Conservation (phyloP, 768 basidiomycete species). For the Boletellus emodensis region DNA sequence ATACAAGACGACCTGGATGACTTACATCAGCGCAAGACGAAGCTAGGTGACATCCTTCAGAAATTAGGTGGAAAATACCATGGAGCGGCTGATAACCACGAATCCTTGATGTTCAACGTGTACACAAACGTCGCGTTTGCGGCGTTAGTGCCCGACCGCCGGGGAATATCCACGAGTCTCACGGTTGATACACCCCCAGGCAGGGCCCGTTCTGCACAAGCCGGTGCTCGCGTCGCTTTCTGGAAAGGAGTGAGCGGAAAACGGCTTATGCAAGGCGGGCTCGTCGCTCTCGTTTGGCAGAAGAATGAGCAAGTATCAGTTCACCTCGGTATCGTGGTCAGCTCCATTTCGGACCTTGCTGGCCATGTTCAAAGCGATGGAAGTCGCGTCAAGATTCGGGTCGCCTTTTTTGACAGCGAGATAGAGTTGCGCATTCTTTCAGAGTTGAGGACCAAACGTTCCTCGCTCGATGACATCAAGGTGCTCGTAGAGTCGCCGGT, state of each 20-base stretch:
- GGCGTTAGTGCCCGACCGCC: constrained; percentile 45
- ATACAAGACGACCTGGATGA: constrained; percentile 43
- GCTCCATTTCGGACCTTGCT: constrained; percentile 40
- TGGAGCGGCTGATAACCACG: constrained; percentile 36
- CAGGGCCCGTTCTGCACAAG: constrained; percentile 40
- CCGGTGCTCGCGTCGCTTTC: constrained; percentile 42
- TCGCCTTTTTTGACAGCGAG: constrained; percentile 61
- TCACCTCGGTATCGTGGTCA: constrained; percentile 52
- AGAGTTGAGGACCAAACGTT: constrained; percentile 30
- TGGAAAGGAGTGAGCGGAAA: constrained; percentile 63
- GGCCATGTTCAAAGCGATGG: constrained; percentile 36
- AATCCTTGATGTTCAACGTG: constrained; percentile 57
- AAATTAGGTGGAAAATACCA: constrained; percentile 58
- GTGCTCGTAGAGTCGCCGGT: constrained; percentile 59
- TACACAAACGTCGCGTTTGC: constrained; percentile 52
- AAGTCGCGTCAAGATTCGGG: constrained; percentile 40
- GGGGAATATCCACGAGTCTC: constrained; percentile 48
- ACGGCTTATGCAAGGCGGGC: constrained; percentile 55
- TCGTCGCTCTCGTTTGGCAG: constrained; percentile 59
- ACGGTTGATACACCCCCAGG: constrained; percentile 53
- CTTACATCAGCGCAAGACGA: constrained; percentile 27
- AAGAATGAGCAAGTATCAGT: constrained; percentile 33
- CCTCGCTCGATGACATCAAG: constrained; percentile 20
- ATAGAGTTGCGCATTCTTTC: constrained; percentile 47
- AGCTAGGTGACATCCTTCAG: constrained; percentile 43